These are phyloP conservation scores for Hypholoma fasciculare DNA, from an alignment of 768 basidiomycete species.

Conservation along the genomic window DNA sequence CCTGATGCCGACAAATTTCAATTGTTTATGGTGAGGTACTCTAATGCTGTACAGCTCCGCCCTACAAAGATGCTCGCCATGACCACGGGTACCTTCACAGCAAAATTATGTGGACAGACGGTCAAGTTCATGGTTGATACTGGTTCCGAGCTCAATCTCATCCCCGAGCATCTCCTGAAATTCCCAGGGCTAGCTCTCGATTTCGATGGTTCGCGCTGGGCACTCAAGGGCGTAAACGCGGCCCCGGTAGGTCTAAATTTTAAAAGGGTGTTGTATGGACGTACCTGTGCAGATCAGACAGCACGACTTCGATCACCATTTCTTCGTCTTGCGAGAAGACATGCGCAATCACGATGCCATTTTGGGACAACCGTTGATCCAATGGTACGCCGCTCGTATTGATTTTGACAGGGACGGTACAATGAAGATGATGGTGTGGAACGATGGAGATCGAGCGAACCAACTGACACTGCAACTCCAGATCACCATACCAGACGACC, in stretches of 20 bases:
- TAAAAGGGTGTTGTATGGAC: conserved; percentile 4
- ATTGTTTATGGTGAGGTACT: background rate
- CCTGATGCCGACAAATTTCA: background rate
- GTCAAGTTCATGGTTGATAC: conserved; percentile 1
- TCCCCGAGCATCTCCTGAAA: background rate
- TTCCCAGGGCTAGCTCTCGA: background rate
- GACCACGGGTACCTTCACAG: background rate
- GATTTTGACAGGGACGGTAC: conserved; percentile 8
- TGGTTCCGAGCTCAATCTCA: conserved; percentile 3
- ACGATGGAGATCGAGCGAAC: conserved; percentile 10
- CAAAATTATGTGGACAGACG: background rate
- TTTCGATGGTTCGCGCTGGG: background rate
- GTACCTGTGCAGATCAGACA: conserved; percentile 6
- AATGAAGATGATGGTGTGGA: conserved; percentile 17
- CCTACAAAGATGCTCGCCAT: background rate
- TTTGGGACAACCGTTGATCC: conserved; percentile 23
- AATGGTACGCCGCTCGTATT: conserved; percentile 18
- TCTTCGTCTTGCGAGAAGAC: conserved; percentile 11
- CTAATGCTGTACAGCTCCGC: background rate
- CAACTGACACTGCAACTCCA: conserved; percentile 3
- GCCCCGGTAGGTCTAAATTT: background rate
- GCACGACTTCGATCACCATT: conserved; percentile 15
- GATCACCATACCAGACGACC: background rate
- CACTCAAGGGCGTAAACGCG: conserved; percentile 3
- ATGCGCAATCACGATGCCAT: conserved; percentile 15